phyloP scores from a whole-genome alignment of 306 rosid species.

The Nissolia schottii region DNA sequence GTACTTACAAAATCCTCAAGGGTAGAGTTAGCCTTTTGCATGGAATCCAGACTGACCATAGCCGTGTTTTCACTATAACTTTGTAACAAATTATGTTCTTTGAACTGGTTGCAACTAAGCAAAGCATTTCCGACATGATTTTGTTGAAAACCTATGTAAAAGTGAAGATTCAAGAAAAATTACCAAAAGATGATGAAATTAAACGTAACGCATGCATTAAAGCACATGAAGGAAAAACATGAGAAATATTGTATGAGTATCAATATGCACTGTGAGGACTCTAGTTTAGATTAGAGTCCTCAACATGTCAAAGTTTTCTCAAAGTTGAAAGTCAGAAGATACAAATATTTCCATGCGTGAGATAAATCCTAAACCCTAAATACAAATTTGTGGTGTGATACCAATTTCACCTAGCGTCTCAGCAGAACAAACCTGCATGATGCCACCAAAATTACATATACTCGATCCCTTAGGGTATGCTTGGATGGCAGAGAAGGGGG shows the following conservation, averaged over 20 bases:
- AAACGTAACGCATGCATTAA: not conserved
- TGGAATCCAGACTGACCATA: constrained; percentile 66
- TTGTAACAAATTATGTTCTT: constrained; percentile 16
- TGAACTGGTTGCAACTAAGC: constrained; percentile 22
- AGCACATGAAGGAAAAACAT: not conserved
- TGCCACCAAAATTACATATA: not conserved
- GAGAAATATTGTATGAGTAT: not conserved
- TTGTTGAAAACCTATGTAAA: constrained; percentile 40
- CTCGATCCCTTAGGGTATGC: not conserved
- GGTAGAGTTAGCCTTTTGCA: constrained; percentile 85
- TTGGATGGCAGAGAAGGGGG: not conserved
- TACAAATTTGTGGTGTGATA: not conserved
- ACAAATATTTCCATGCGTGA: not conserved
- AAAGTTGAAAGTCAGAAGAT: not conserved
- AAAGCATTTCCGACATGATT: constrained; percentile 30
- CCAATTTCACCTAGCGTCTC: not conserved
- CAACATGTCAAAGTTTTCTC: not conserved
- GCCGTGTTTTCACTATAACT: constrained; percentile 38
- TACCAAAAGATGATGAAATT: not conserved
- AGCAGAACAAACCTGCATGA: not conserved
- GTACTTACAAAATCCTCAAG: constrained; percentile 91
- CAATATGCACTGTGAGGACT: not conserved
- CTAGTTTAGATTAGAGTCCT: not conserved
- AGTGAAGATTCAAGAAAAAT: not conserved
- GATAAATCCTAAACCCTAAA: no score